Evolutionary conservation across 208 protist genomes (phyloP).

Genomic region (Leishmania guyanensis): DNA sequence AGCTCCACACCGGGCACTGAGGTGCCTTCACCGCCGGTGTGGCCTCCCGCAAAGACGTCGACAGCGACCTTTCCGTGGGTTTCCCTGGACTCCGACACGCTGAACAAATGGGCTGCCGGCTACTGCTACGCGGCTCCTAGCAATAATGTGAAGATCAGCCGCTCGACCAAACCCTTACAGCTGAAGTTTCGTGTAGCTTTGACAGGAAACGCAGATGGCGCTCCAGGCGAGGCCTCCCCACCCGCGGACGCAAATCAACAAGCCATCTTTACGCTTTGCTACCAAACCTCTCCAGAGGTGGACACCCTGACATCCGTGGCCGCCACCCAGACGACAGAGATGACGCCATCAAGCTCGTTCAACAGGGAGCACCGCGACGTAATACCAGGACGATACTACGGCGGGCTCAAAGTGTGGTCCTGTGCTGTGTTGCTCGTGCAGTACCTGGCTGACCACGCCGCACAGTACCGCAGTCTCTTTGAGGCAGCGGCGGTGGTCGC

Average conservation of each 20-base stretch:
- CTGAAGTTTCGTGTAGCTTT: conserved; percentile 3
- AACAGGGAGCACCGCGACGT: conserved; percentile 65
- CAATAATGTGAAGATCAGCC: background rate
- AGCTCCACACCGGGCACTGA: background rate
- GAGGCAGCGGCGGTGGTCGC: conserved; percentile 33
- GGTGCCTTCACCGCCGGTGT: conserved; percentile 1
- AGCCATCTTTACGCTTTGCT: conserved; percentile 28
- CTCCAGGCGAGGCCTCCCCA: background rate
- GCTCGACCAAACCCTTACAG: conserved; percentile 19
- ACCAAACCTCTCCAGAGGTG: conserved; percentile 52
- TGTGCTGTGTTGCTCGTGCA: conserved; percentile 66
- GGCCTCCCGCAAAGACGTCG: conserved; percentile 18
- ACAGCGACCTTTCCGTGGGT: conserved; percentile 34
- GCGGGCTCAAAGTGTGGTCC: conserved; percentile 90
- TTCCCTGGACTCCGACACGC: background rate
- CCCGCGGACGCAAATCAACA: background rate
- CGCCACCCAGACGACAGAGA: background rate
- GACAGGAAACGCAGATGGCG: background rate
- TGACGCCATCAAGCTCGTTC: background rate
- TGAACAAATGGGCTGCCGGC: conserved; percentile 15
- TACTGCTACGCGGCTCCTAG: conserved; percentile 8
- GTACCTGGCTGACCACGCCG: conserved; percentile 55
- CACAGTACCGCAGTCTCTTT: conserved; percentile 26
- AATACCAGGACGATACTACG: conserved; percentile 86
- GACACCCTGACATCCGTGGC: conserved; percentile 34